A percentile compares a stretch with the other conserved stretches of the same genome.
These are phyloP conservation scores for Cotoneaster glaucophyllus DNA, from an alignment of 306 rosid genomes.

Conservation along the genomic window DNA sequence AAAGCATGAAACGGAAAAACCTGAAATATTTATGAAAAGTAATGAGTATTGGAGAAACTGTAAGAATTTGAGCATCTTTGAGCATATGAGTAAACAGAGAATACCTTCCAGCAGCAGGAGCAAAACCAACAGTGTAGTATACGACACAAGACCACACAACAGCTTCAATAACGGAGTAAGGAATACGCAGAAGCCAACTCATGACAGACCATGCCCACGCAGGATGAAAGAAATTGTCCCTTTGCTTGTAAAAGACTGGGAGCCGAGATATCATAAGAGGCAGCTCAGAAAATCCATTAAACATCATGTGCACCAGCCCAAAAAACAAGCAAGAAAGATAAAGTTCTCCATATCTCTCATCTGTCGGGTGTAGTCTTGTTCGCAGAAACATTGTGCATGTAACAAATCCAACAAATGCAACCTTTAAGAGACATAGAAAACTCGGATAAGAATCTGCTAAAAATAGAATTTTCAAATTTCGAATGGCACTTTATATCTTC, in stretches of 20 bases:
- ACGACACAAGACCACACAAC: constrained; percentile 75
- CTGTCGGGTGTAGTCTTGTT: constrained; percentile 49
- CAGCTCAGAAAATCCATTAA: constrained; percentile 78
- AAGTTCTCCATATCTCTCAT: constrained; percentile 57
- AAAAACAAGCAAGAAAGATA: constrained; percentile 78
- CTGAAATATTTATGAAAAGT: constrained; percentile 41
- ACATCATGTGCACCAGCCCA: constrained; percentile 89
- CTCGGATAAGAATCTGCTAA: not conserved
- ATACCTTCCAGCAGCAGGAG: constrained; percentile 73
- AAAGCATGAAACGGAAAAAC: constrained; percentile 74
- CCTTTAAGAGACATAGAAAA: constrained; percentile 36
- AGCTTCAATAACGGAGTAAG: constrained; percentile 72
- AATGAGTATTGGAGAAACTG: constrained; percentile 7
- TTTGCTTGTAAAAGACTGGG: constrained; percentile 82
- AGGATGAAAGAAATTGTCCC: constrained; percentile 79
- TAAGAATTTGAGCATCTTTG: not conserved
- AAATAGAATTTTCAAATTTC: not conserved
- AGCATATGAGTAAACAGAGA: not conserved
- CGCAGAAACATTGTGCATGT: constrained; percentile 69
- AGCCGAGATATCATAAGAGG: constrained; percentile 77
- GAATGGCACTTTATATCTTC: not conserved
- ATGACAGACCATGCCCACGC: constrained; percentile 78
- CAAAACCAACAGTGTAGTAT: constrained; percentile 78
- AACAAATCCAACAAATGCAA: constrained; percentile 74
- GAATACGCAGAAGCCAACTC: constrained; percentile 76